Percentiles rank a stretch among this genome's conserved stretches.
These are phyloP conservation scores for Capsicum chinense DNA, from an alignment of 257 asterid genomes.

Conservation along the genomic window DNA sequence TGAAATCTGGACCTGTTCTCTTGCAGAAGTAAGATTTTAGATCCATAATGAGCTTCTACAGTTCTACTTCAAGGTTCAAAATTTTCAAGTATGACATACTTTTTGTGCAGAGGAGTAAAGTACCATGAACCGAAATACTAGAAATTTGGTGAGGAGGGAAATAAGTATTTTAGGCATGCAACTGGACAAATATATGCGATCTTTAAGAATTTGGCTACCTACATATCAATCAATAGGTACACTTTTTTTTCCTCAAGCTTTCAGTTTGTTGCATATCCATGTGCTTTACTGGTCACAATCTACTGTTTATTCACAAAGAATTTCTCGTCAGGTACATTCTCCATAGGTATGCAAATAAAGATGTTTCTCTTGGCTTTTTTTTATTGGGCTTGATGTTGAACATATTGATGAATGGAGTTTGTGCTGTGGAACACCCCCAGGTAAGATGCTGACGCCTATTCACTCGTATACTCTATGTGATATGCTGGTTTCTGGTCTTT, in stretches of 20 bases:
- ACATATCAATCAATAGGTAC: conserved; percentile 64
- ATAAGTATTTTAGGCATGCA: conserved; percentile 80
- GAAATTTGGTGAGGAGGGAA: conserved; percentile 79
- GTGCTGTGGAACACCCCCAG: too few species aligned
- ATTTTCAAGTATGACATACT: too few species aligned
- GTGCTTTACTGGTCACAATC: background rate
- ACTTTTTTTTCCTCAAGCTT: background rate
- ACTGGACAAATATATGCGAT: conserved; percentile 75
- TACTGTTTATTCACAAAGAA: background rate
- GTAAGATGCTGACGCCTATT: too few species aligned
- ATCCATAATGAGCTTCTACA: conserved; percentile 15
- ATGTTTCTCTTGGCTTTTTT: conserved; percentile 80
- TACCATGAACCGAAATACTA: conserved; percentile 79
- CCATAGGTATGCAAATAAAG: conserved; percentile 73
- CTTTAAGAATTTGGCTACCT: conserved; percentile 69
- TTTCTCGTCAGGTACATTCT: conserved; percentile 50
- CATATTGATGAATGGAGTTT: too few species aligned
- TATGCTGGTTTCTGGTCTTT: too few species aligned
- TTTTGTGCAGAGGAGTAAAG: conserved; percentile 44
- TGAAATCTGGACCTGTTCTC: conserved; percentile 88
- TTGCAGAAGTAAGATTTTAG: conserved; percentile 55
- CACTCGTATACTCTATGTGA: too few species aligned
- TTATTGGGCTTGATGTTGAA: conserved; percentile 67
- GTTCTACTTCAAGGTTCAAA: background rate
- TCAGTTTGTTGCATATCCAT: background rate